Percentiles rank a stretch among this genome's conserved stretches.
Conservation (phyloP, 148 eudicot genomes). For the Arctostaphylos glauca region DNA sequence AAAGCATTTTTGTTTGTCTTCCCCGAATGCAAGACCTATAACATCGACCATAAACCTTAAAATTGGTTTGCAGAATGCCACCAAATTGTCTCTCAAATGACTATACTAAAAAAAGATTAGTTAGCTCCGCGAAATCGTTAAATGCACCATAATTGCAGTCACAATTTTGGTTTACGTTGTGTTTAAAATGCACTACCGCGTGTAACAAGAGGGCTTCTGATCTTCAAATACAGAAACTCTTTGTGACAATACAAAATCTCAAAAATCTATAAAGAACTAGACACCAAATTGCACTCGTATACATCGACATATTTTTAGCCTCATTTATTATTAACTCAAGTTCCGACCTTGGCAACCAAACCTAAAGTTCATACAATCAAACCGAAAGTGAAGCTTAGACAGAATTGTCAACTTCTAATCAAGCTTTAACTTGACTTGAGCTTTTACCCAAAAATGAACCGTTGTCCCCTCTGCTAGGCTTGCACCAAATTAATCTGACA, state of each 20-base stretch:
- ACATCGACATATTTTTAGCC: neutral
- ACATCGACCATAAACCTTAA: neutral
- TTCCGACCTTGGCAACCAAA: neutral
- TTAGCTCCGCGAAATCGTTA: neutral
- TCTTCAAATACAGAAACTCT: neutral
- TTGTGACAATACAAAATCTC: neutral
- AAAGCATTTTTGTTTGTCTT: slow-evolving; percentile 57
- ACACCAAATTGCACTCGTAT: neutral
- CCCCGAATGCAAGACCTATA: slow-evolving; percentile 55
- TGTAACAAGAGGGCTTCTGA: neutral
- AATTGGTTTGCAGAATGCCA: neutral
- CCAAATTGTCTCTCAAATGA: neutral
- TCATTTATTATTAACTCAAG: neutral
- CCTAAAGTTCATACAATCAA: neutral
- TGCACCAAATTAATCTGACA: neutral
- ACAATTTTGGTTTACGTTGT: neutral
- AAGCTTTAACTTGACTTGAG: neutral
- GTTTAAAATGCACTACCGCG: neutral
- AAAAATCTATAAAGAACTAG: neutral
- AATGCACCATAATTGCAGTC: neutral
- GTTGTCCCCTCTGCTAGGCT: neutral
- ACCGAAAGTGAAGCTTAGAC: neutral
- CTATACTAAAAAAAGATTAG: neutral
- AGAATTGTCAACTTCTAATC: neutral
- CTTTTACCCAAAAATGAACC: neutral